A percentile compares a stretch with the other conserved stretches of the same genome.
Evolutionary conservation across 768 basidiomycete genomes (phyloP).

Genomic region (Lactarius hatsudake): DNA sequence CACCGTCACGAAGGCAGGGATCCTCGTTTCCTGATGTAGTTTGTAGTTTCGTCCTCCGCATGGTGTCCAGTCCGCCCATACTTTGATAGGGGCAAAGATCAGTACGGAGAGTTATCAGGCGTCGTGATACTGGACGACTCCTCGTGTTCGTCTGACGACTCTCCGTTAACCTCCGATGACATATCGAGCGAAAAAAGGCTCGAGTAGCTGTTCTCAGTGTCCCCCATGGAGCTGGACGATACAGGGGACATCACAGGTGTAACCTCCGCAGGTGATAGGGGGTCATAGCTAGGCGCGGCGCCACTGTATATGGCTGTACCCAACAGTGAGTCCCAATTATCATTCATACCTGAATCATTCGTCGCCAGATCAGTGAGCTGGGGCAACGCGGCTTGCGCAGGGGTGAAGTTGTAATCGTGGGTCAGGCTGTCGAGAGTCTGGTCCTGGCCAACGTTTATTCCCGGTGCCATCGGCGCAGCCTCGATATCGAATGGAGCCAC

Average conservation of each 20-base stretch:
- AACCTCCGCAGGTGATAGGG: slow-evolving; percentile 8
- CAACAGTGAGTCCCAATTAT: background rate
- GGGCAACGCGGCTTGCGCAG: background rate
- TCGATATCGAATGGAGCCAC: slow-evolving; percentile 12
- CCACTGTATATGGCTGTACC: background rate
- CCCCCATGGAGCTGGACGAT: background rate
- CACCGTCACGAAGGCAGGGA: background rate
- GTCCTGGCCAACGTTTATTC: slow-evolving; percentile 3
- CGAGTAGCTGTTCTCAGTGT: background rate
- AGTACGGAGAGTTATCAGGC: background rate
- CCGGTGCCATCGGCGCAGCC: background rate
- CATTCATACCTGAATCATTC: background rate
- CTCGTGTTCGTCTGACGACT: background rate
- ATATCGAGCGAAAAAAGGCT: background rate
- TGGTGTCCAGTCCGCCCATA: background rate
- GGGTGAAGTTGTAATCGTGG: background rate
- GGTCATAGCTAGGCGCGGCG: background rate
- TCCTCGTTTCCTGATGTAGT: background rate
- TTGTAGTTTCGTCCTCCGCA: background rate
- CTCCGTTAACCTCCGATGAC: background rate
- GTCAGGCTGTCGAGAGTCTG: background rate
- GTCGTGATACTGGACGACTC: background rate
- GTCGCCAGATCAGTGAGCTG: background rate
- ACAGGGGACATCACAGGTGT: slow-evolving; percentile 5
- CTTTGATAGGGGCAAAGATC: slow-evolving; percentile 7